Conservation (phyloP, 2,329 filamentous ascomycete species). For the Colletotrichum echinochloae region DNA sequence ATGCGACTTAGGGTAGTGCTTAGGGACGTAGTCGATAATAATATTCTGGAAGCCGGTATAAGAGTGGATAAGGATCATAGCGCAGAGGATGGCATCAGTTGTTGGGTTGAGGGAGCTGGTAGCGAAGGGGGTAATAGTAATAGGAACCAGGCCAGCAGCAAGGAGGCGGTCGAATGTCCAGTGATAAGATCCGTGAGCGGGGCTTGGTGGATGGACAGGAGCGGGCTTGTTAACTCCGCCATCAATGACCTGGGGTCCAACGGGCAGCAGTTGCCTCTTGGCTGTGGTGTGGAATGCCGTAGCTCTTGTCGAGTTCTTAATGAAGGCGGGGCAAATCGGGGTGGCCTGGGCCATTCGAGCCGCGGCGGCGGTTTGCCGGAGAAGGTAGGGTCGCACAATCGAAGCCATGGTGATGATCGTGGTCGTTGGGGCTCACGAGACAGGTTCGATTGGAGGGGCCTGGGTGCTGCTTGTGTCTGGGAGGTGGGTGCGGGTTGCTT, state of each 20-base stretch:
- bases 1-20: slow-evolving; percentile 75
- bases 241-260: slow-evolving; percentile 82
- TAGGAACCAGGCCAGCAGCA: slow-evolving; percentile 83
- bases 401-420: slow-evolving; percentile 69
- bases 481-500: too few relatives aligned
- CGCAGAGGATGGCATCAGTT: slow-evolving; percentile 87
- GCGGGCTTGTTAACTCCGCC: slow-evolving; percentile 91
- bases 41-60: slow-evolving; percentile 94
- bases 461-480: too few relatives aligned
- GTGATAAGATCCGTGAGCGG: slow-evolving; percentile 95
- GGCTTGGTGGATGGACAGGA: slow-evolving; percentile 76
- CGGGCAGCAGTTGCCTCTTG: slow-evolving; percentile 81
- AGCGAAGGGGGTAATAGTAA: slow-evolving; percentile 92
- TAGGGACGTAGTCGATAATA: slow-evolving; percentile 93
- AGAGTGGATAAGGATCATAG: slow-evolving; percentile 87
- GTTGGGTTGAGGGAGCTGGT: slow-evolving; percentile 90
- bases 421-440: slow-evolving; percentile 23
- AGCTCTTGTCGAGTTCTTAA: slow-evolving; percentile 62
- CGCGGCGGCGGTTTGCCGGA: slow-evolving; percentile 64
- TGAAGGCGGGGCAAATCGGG: slow-evolving; percentile 44
- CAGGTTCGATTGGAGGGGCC: slow-evolving; percentile 35
- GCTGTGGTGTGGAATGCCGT: slow-evolving; percentile 90
- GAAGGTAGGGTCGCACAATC: slow-evolving; percentile 65
- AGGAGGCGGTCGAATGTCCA: slow-evolving; percentile 95
- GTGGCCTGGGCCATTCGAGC: slow-evolving; percentile 52